Evolutionary conservation across 768 basidiomycete species (phyloP).

Genomic region (Trametes cingulata): DNA sequence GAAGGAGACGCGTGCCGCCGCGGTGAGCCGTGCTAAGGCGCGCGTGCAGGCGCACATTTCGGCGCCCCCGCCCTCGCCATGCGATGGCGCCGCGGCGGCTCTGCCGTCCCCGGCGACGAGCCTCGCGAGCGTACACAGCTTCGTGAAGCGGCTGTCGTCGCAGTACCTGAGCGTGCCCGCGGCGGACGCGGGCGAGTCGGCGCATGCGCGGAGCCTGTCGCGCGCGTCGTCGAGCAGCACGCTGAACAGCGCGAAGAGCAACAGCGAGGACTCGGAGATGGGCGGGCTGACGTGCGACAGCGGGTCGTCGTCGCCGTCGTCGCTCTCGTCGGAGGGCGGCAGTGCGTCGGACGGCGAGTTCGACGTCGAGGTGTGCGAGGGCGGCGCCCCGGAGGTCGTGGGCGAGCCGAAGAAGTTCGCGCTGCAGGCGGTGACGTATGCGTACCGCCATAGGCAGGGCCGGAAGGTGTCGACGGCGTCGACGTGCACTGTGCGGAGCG

Average conservation of each 20-base stretch:
- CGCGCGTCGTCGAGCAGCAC: slow-evolving; percentile 38
- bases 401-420: slow-evolving; percentile 1
- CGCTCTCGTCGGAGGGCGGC: slow-evolving; percentile 25
- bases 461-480: slow-evolving; percentile 41
- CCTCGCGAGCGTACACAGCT: slow-evolving; percentile 56
- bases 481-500: slow-evolving; percentile 37
- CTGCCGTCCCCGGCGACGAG: slow-evolving; percentile 38
- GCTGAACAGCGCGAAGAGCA: slow-evolving; percentile 48
- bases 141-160: slow-evolving; percentile 58
- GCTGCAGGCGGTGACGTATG: slow-evolving; percentile 9
- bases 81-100: slow-evolving; percentile 32
- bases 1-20: slow-evolving; percentile 50
- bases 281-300: slow-evolving; percentile 51
- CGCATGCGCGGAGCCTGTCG: slow-evolving; percentile 27
- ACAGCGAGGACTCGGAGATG: slow-evolving; percentile 52
- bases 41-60: slow-evolving; percentile 51
- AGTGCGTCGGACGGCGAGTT: slow-evolving; percentile 22
- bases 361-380: slow-evolving; percentile 26
- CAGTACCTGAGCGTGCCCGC: slow-evolving; percentile 36
- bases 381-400: neutral
- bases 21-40: slow-evolving; percentile 58
- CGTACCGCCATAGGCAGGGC: slow-evolving; percentile 43
- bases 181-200: slow-evolving; percentile 9
- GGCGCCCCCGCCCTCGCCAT: slow-evolving; percentile 42
- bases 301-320: slow-evolving; percentile 28